These are phyloP conservation scores for Tylopilus rubrobrunneus DNA, from an alignment of 768 basidiomycete genomes.

Conservation along the genomic window DNA sequence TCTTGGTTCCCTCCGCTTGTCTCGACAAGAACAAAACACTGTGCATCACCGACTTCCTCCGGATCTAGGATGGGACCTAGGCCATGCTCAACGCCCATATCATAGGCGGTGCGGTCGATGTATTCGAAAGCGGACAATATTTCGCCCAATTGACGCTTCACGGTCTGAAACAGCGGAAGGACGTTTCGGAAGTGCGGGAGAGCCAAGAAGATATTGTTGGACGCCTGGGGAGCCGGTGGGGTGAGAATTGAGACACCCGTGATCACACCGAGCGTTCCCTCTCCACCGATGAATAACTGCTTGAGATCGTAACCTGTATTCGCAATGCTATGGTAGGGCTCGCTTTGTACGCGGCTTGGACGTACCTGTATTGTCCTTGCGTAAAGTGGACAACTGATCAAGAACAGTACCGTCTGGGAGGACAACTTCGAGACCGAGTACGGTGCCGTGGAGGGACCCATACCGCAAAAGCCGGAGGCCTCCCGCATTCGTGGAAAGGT, in stretches of 20 bases:
- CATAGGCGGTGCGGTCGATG: conserved; percentile 83
- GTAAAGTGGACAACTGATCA: conserved; percentile 80
- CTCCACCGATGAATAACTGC: conserved; percentile 96
- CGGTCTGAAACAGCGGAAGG: conserved; percentile 76
- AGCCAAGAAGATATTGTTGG: conserved; percentile 90
- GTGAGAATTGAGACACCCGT: conserved; percentile 95
- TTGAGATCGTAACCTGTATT: conserved; percentile 91
- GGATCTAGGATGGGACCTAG: conserved; percentile 74
- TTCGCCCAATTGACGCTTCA: conserved; percentile 83
- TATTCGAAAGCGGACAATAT: conserved; percentile 98
- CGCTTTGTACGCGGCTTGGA: neutral
- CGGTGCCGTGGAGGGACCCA: conserved; percentile 91
- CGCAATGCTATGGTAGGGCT: neutral
- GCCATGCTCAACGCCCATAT: conserved; percentile 79
- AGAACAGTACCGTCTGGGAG: conserved; percentile 91
- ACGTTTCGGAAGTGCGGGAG: conserved; percentile 85
- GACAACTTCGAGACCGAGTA: conserved; percentile 94
- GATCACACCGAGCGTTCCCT: conserved; percentile 93
- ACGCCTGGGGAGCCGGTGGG: conserved; percentile 74
- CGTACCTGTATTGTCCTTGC: conserved; percentile 96
- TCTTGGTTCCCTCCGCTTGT: conserved; percentile 91
- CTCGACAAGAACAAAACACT: conserved; percentile 90
- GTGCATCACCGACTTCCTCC: conserved; percentile 69
- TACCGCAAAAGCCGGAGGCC: conserved; percentile 93
- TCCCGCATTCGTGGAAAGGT: conserved; percentile 95